Evolutionary conservation across 805 yeast species (phyloP), one percentile per base, ranked within the genome.

Genomic region (Blastobotrys terrestris): DNA sequence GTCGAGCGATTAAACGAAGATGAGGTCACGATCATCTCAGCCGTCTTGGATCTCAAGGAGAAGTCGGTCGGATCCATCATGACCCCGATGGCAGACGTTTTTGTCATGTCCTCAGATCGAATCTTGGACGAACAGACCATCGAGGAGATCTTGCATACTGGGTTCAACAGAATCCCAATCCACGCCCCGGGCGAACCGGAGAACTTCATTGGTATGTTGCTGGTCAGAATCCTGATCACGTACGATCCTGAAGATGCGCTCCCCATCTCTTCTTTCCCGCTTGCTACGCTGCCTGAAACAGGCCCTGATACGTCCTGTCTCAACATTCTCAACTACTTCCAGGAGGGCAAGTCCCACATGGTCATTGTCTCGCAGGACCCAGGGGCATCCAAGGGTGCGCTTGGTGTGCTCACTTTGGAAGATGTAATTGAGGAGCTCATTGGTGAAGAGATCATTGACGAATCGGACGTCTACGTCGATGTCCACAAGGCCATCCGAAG

Each of bases 341-440:
- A 92, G 69, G 97, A 92, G 68, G 99, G 99, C 56, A 91, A 90
- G 69, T 85, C 96, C 1, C 99, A 92, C 70, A 92, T 92, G 99
- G 92, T 94, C 62, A 83, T 91, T 39, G 97, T 92, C 6, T 83
- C 92, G 58, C 84, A 83, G 53, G 75, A 76, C 45, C 98, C 98
- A 0, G 99, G 99, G 44, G 77, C 69, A 41, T 77, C 85, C 1
- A 75, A 76, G 41, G 64, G 69, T 19, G 94, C 97, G 0, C 67
- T 85, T 31, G 99, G 99, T 58, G 95, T 92, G 7, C 74, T 92
- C 44, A 92, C 99, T 1, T 74, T 92, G 55, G 99, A 92, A 70
- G 99, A 92, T 65, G 97, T 92, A n/a, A 94, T 92, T 64, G 99
- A 92, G 69, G 99, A 92, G 70, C 77, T 92, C 58, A 92, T 92